Conservation (phyloP, 805 yeast species). For the Teunomyces gatunensis region DNA sequence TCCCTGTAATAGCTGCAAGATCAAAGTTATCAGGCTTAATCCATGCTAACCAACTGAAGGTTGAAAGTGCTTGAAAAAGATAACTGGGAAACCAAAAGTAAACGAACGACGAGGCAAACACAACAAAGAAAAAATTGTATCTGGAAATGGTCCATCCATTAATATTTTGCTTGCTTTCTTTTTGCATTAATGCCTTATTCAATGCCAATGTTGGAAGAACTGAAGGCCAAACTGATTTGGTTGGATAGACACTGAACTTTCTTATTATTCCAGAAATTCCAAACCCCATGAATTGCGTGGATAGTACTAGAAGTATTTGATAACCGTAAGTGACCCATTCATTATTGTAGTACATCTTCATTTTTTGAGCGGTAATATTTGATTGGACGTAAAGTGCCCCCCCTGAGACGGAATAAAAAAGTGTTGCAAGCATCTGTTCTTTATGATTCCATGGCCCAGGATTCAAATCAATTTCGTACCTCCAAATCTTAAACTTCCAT, state of each 20-base stretch:
- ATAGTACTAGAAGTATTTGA: conserved; percentile 11
- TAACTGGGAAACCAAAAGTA: conserved; percentile 46
- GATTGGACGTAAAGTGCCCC: conserved; percentile 20
- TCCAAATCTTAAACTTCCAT: conserved; percentile 14
- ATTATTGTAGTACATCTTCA: conserved; percentile 23
- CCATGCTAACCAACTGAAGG: conserved; percentile 59
- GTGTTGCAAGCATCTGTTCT: conserved; percentile 64
- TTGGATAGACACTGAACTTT: conserved; percentile 46
- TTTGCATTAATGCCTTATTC: conserved; percentile 22
- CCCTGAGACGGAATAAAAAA: conserved; percentile 34
- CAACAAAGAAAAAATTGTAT: conserved; percentile 17
- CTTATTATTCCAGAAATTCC: conserved; percentile 16
- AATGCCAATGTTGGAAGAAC: conserved; percentile 29
- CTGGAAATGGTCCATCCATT: conserved; percentile 32
- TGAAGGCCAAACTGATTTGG: conserved; percentile 52
- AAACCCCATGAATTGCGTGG: conserved; percentile 16
- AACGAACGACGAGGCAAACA: conserved; percentile 16
- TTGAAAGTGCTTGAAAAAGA: conserved; percentile 39
- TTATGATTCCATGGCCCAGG: conserved; percentile 66
- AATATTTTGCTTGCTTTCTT: conserved; percentile 24
- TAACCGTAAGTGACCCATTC: conserved; percentile 19
- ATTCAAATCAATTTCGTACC: conserved; percentile 30
- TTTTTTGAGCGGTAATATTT: conserved; percentile 21
- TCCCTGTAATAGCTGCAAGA: conserved; percentile 25
- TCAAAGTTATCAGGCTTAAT: conserved; percentile 49